A percentile compares a stretch with the other conserved stretches of the same genome.
phyloP scores from a whole-genome alignment of 2,329 filamentous ascomycete species.

The Clonostachys chloroleuca region DNA sequence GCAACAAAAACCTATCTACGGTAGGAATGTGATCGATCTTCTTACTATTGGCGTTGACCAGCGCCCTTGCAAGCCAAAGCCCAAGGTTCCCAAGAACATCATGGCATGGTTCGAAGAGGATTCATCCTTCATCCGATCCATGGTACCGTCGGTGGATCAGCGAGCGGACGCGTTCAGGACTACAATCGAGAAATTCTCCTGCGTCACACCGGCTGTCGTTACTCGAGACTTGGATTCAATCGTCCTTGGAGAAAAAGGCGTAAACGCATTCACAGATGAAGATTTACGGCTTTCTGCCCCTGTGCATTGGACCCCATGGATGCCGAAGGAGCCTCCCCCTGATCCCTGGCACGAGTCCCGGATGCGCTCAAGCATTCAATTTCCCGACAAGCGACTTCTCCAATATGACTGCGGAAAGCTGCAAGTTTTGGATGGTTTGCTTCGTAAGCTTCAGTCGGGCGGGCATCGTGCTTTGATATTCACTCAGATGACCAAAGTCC shows the following conservation, averaged over 20 bases:
- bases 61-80: slow-evolving; percentile 54
- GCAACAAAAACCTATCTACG: slow-evolving; percentile 77
- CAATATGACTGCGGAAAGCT: slow-evolving; percentile 98
- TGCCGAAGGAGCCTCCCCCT: slow-evolving; percentile 48
- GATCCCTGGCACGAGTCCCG: slow-evolving; percentile 94
- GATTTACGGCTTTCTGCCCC: slow-evolving; percentile 55
- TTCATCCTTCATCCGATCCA: slow-evolving; percentile 56
- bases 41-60: slow-evolving; percentile 61
- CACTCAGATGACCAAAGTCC: slow-evolving; percentile 98
- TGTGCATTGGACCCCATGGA: slow-evolving; percentile 50
- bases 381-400: slow-evolving; percentile 91
- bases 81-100: slow-evolving; percentile 56
- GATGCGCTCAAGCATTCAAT: slow-evolving; percentile 90
- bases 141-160: slow-evolving; percentile 72
- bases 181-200: slow-evolving; percentile 82
- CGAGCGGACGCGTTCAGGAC: slow-evolving; percentile 70
- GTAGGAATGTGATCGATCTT: slow-evolving; percentile 70
- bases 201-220: slow-evolving; percentile 84
- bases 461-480: slow-evolving; percentile 96
- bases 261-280: slow-evolving; percentile 50
- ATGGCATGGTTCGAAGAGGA: slow-evolving; percentile 74
- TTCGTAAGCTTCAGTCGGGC: slow-evolving; percentile 81
- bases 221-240: slow-evolving; percentile 71
- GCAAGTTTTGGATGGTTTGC: slow-evolving; percentile 79
- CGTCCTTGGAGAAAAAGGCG: slow-evolving; percentile 56